A percentile compares a stretch with the other conserved stretches of the same genome.
These are phyloP conservation scores for Blumeria graminis DNA, from an alignment of 2,329 filamentous ascomycete species.

Conservation along the genomic window DNA sequence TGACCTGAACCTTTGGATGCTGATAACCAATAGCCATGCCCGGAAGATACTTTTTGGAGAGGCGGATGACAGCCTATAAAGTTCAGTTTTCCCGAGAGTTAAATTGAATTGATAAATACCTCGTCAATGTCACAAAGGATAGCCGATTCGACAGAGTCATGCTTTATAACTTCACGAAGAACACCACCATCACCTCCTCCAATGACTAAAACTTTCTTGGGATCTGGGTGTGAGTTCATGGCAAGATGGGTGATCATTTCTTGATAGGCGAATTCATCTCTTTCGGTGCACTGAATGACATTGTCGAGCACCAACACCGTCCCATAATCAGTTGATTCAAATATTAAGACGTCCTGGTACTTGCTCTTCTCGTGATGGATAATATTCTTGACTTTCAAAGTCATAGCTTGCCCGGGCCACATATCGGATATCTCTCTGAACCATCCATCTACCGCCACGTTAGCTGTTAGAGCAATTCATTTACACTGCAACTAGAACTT, in stretches of 20 bases:
- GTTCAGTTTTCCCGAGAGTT: constrained; percentile 3
- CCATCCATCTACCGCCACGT: constrained; percentile 61
- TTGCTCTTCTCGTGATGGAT: constrained; percentile 97
- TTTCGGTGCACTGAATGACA: constrained; percentile 95
- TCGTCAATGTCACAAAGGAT: constrained; percentile 97
- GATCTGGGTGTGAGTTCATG: constrained; percentile 95
- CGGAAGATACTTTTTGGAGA: constrained; percentile 95
- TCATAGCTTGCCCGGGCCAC: constrained; percentile 99
- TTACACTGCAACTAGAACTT: not conserved
- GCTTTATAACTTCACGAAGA: constrained; percentile 96
- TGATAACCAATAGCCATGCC: constrained; percentile 82
- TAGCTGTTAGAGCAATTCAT: constrained; percentile 4
- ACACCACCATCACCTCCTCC: constrained; percentile 95
- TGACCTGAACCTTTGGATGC: constrained; percentile 78
- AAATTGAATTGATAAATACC: constrained; percentile 19
- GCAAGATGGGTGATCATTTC: constrained; percentile 99
- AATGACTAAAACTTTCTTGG: constrained; percentile 95
- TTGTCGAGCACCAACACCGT: constrained; percentile 94
- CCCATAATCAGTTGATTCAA: constrained; percentile 93
- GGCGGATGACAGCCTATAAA: constrained; percentile 65
- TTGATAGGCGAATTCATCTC: constrained; percentile 98
- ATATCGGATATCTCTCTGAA: constrained; percentile 97
- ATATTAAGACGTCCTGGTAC: constrained; percentile 98
- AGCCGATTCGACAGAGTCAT: constrained; percentile 88
- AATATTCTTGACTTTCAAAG: constrained; percentile 88